Conservation (phyloP, 306 rosid species). For the Medicago truncatula region MtrunA17r5.0-ANR NC_053042.1:55291501-55292000, state of each 20-base stretch:
- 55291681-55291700: conserved; percentile 94
- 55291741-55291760: conserved; percentile 63
- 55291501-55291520: too few relatives aligned
- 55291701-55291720: conserved; percentile 94
- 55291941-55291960: conserved; percentile 28
- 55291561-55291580: not conserved
- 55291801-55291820: conserved; percentile 38
- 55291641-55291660: conserved; percentile 81
- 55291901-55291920: conserved; percentile 45
- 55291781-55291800: conserved; percentile 54
- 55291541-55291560: not conserved
- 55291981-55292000: conserved; percentile 27
- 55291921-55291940: conserved; percentile 38
- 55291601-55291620: not conserved
- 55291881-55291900: conserved; percentile 41
- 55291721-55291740: conserved; percentile 69
- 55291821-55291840: conserved; percentile 28
- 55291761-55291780: conserved; percentile 67
- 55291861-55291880: conserved; percentile 22
- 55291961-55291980: conserved; percentile 43
- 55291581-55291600: not conserved
- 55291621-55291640: conserved; percentile 5
- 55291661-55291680: conserved; percentile 73
- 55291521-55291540: too few relatives aligned
- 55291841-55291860: conserved; percentile 21